Percentiles rank a stretch among this genome's conserved stretches.
These are phyloP conservation scores for Boletellus deceptivus DNA, from an alignment of 1,284 basidiomycete genomes.

Conservation along the genomic window DNA sequence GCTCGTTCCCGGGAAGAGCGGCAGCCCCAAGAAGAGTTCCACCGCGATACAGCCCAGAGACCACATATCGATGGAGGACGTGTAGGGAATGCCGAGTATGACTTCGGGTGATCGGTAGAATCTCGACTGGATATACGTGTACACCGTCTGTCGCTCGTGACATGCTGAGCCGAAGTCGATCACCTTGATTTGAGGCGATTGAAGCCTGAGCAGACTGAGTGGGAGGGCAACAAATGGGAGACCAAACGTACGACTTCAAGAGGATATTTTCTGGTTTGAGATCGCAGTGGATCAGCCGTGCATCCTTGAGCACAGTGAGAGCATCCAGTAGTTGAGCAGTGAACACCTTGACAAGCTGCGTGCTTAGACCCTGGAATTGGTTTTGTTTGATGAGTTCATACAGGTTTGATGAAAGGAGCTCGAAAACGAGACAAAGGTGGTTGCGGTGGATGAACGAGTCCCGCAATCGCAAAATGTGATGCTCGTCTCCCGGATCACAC, in stretches of 20 bases:
- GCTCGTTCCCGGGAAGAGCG: slow-evolving; percentile 96
- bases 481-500: slow-evolving; percentile 91
- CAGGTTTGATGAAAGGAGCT: slow-evolving; percentile 94
- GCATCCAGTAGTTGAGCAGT: slow-evolving; percentile 94
- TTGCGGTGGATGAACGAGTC: slow-evolving; percentile 97
- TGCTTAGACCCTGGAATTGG: slow-evolving; percentile 96
- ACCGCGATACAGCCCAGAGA: slow-evolving; percentile 95
- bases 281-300: slow-evolving; percentile 96
- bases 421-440: slow-evolving; percentile 97
- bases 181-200: slow-evolving; percentile 98
- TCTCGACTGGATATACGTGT: slow-evolving; percentile 98
- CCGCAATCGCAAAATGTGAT: slow-evolving; percentile 93
- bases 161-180: slow-evolving; percentile 99
- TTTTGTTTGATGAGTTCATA: slow-evolving; percentile 99
- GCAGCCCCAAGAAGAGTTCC: slow-evolving; percentile 94
- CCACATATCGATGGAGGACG: slow-evolving; percentile 95
- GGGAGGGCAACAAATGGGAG: background rate
- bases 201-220: slow-evolving; percentile 55
- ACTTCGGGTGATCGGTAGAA: slow-evolving; percentile 99
- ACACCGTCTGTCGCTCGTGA: slow-evolving; percentile 97
- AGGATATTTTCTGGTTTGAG: slow-evolving; percentile 97
- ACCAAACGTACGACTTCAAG: slow-evolving; percentile 77
- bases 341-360: slow-evolving; percentile 97
- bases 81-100: slow-evolving; percentile 92
- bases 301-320: slow-evolving; percentile 90